phyloP scores from a whole-genome alignment of 2,329 filamentous ascomycete species.

The Fusarium miscanthi region DNA sequence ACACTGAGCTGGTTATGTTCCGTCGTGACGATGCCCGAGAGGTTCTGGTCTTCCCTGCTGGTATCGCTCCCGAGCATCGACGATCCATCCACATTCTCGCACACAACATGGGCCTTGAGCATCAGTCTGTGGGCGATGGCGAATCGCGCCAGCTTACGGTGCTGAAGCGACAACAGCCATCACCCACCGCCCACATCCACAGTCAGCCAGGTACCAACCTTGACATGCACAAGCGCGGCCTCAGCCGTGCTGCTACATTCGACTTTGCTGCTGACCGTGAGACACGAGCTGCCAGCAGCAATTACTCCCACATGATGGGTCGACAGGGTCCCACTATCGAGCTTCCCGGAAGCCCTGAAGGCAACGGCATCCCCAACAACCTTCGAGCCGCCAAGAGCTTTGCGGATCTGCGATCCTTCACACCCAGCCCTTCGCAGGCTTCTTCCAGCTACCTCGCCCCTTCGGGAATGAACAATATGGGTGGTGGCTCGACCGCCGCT shows the following conservation, averaged over 20 bases:
- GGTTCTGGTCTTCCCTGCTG: constrained; percentile 84
- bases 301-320: constrained; percentile 77
- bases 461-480: constrained; percentile 66
- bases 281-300: constrained; percentile 71
- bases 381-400: constrained; percentile 96
- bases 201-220: constrained; percentile 70
- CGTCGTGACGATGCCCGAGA: constrained; percentile 82
- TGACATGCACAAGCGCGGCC: constrained; percentile 82
- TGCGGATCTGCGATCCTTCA: constrained; percentile 93
- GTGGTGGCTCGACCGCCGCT: constrained; percentile 50
- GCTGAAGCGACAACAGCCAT: constrained; percentile 72
- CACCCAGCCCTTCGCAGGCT: constrained; percentile 87
- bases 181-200: constrained; percentile 67
- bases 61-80: constrained; percentile 83
- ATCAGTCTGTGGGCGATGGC: constrained; percentile 88
- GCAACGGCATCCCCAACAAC: constrained; percentile 74
- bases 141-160: constrained; percentile 93
- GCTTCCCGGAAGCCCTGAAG: constrained; percentile 82
- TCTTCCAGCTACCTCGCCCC: constrained; percentile 79
- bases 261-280: constrained; percentile 89
- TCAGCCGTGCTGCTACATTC: constrained; percentile 96
- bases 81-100: constrained; percentile 93
- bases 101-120: constrained; percentile 92
- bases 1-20: constrained; percentile 90
- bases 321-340: constrained; percentile 88